A percentile compares a stretch with the other conserved stretches of the same genome.
phyloP scores from a whole-genome alignment of 2,329 filamentous ascomycete genomes.

The Fusarium armeniacum region DNA sequence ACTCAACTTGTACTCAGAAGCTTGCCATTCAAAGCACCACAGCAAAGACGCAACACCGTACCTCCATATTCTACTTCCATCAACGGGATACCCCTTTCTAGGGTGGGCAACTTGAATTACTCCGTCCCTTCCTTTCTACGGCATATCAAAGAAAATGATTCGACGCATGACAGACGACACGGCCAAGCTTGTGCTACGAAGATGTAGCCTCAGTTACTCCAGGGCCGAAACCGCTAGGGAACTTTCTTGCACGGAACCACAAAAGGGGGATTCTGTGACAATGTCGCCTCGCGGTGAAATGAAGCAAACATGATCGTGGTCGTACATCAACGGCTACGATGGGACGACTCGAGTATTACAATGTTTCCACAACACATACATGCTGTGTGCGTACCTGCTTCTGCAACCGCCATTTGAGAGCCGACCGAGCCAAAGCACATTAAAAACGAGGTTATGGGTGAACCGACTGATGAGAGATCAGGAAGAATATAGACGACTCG shows the following conservation, averaged over 20 bases:
- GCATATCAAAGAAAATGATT: slow-evolving; percentile 28
- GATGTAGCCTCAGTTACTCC: slow-evolving; percentile 30
- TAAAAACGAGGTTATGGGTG: background rate
- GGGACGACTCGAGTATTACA: slow-evolving; percentile 43
- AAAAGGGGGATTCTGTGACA: slow-evolving; percentile 27
- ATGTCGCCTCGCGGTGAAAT: slow-evolving; percentile 42
- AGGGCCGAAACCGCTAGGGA: slow-evolving; percentile 31
- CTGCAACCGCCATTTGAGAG: slow-evolving; percentile 5
- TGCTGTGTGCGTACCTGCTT: slow-evolving; percentile 23
- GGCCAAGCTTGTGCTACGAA: slow-evolving; percentile 43
- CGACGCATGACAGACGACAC: slow-evolving; percentile 36
- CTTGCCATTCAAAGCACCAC: slow-evolving; percentile 27
- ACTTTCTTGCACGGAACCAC: slow-evolving; percentile 38
- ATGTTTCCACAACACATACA: slow-evolving; percentile 30
- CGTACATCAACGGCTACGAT: slow-evolving; percentile 47
- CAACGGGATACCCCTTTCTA: slow-evolving; percentile 17
- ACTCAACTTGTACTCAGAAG: slow-evolving; percentile 39
- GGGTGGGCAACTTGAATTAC: slow-evolving; percentile 20
- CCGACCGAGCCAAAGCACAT: background rate
- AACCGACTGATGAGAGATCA: background rate
- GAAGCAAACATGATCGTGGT: slow-evolving; percentile 48
- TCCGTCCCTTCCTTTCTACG: slow-evolving; percentile 13
- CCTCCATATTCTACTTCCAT: slow-evolving; percentile 1
- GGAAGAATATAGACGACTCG: slow-evolving; percentile 4
- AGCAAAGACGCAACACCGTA: slow-evolving; percentile 28